Percentiles rank a stretch among this genome's conserved stretches.
Evolutionary conservation across 2,329 filamentous ascomycete genomes (phyloP).

Genomic region (Fusarium palustre): DNA sequence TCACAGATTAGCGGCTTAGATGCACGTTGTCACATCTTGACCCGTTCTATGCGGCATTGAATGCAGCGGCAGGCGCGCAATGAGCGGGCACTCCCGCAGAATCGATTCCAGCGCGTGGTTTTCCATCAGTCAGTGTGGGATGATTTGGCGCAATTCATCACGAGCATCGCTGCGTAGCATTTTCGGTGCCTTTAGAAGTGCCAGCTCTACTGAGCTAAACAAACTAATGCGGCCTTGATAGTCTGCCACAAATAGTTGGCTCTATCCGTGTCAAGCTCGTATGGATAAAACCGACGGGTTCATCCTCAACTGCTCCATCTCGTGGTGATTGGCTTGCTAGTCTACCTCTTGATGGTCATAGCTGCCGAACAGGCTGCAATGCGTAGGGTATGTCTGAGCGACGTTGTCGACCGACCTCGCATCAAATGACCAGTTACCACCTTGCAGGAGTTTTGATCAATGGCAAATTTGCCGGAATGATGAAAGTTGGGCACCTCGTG

Average conservation of each 20-base stretch:
- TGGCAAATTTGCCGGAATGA: constrained; percentile 1
- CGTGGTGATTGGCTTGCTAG: constrained; percentile 9
- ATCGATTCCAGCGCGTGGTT: constrained; percentile 37
- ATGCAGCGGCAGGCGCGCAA: constrained; percentile 47
- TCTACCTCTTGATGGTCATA: constrained; percentile 4
- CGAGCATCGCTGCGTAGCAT: constrained; percentile 23
- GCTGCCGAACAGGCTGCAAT: constrained; percentile 13
- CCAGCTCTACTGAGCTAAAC: constrained; percentile 16
- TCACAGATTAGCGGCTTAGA: constrained; percentile 14
- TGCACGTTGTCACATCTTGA: constrained; percentile 32
- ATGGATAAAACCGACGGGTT: constrained; percentile 16
- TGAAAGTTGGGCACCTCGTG: constrained; percentile 22
- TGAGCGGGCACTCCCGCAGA: constrained; percentile 45
- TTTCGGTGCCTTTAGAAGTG: constrained; percentile 15
- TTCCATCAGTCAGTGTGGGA: constrained; percentile 32
- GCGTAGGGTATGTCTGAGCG: constrained; percentile 20
- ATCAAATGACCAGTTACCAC: background rate
- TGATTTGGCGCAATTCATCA: constrained; percentile 33
- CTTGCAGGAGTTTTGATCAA: constrained; percentile 6
- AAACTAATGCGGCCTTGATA: constrained; percentile 33
- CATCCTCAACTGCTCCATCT: background rate
- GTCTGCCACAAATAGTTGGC: constrained; percentile 32
- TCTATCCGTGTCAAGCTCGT: constrained; percentile 18
- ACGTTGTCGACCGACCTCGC: background rate
- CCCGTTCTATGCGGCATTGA: constrained; percentile 31